Conservation (phyloP, 2,329 filamentous ascomycete genomes). For the Cladosporium sp. region DNA sequence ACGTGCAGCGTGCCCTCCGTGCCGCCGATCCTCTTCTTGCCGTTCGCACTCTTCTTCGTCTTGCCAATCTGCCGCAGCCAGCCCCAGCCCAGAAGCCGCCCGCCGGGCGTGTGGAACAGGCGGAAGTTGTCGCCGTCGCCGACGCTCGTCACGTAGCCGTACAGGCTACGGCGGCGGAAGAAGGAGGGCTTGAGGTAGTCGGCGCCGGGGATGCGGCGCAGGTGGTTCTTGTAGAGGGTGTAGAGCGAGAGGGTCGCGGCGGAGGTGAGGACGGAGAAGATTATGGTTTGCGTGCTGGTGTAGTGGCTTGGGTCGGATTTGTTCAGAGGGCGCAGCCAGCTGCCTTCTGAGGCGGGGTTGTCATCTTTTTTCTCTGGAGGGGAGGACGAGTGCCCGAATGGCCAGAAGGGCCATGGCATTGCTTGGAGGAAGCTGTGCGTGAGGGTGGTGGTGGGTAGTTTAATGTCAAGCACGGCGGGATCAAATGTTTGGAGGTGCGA, state of each 20-base stretch:
- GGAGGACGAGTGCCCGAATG: conserved; percentile 8
- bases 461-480: not conserved
- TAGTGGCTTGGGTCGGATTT: conserved; percentile 20
- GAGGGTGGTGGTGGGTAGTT: not conserved
- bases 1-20: conserved; percentile 69
- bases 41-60: conserved; percentile 25
- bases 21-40: conserved; percentile 43
- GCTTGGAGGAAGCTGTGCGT: not conserved
- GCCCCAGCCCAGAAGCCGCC: conserved; percentile 84
- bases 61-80: conserved; percentile 30
- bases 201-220: conserved; percentile 81
- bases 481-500: not conserved
- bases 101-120: conserved; percentile 92
- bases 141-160: conserved; percentile 87
- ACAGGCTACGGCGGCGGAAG: conserved; percentile 74
- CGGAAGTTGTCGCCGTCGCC: conserved; percentile 97
- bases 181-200: conserved; percentile 72
- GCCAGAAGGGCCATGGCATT: conserved; percentile 21
- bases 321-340: conserved; percentile 17
- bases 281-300: conserved; percentile 26
- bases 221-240: conserved; percentile 67
- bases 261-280: conserved; percentile 53
- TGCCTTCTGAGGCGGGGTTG: not conserved
- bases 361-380: not conserved
- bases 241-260: conserved; percentile 57